phyloP scores from a whole-genome alignment of 176 grass and related monocot species.

The Panicum miliaceum region DNA sequence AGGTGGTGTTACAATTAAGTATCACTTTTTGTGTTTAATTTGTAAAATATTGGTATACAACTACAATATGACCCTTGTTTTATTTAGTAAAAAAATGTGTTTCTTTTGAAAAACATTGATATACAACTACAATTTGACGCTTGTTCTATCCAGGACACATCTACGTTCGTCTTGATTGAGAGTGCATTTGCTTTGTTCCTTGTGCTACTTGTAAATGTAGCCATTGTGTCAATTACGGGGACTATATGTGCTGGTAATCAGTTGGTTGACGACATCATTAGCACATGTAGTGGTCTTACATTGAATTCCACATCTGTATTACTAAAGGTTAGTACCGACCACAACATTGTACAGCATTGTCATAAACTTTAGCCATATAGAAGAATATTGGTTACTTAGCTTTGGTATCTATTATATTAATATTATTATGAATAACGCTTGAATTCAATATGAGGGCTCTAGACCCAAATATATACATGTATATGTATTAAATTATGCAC shows the following conservation, averaged over 20 bases:
- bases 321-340: slow-evolving; percentile 62
- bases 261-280: slow-evolving; percentile 19
- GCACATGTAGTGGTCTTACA: slow-evolving; percentile 53
- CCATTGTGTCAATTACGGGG: slow-evolving; percentile 63
- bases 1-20: background rate
- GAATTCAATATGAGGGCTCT: no score
- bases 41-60: background rate
- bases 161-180: slow-evolving; percentile 68
- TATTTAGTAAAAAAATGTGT: slow-evolving; percentile 36
- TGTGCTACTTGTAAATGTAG: slow-evolving; percentile 75
- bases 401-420: background rate
- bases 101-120: background rate
- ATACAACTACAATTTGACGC: background rate
- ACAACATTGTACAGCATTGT: background rate
- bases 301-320: slow-evolving; percentile 59
- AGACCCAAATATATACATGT: no score
- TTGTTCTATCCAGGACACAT: slow-evolving; percentile 57
- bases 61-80: background rate
- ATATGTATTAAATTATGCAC: no score
- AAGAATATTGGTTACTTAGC: background rate
- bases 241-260: slow-evolving; percentile 56
- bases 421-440: background rate
- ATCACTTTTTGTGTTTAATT: background rate
- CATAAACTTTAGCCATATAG: background rate
- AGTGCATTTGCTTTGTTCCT: slow-evolving; percentile 70